Base-by-base conservation (phyloP, 768 basidiomycete genomes). In the Botryobasidium botryosum region DNA sequence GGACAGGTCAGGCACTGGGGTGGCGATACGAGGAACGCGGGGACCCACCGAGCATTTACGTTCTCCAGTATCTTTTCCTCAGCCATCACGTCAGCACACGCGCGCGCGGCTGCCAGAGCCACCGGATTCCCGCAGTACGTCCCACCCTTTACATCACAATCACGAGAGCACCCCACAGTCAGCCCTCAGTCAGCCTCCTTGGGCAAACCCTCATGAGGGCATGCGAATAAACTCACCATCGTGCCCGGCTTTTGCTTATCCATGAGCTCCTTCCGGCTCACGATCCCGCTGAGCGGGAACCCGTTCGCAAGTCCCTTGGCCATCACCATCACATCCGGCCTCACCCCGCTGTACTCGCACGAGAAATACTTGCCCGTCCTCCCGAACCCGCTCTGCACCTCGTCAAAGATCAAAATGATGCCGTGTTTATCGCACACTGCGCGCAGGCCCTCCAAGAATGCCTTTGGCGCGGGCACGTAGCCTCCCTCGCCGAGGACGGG, bases 401-500 rank as follows among this genome's bases (percentile, higher is more conserved):
- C 85, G 49, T 88, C 84, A 32, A 81, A 61, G 53, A 88, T 81
- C 47, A 97, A 67, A 46, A 97, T 58, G 39, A 97, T 83, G 6
- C 70, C 75, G 57, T 97, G 68, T 58, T 79, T 68, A 57, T 94
- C 86, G 60, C 91, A 96, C n/a, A 90, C 68, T 42, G 68, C 67
- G 49, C 90, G 68, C 36, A 97, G 62, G 18, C 85, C 86, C 37
- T 72, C 68, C 48, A 97, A 60, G 66, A 83, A 97, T 18, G 73
- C 72, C 1, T 73, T 56, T 0, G 88, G 85, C 0, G 88, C 85
- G 24, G 85, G 77, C 13, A 94, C 83, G 60, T 97, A 96, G 1
- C 92, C 92, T 28, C 92, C 92, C 61, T 96, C 92, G 21, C 90
- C 91, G 25, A 96, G 68, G 1, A 96, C 79, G 33, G 92, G 84